Base-by-base conservation (phyloP, 108 stramenopile species). In the Craspedostauros australis region DNA sequence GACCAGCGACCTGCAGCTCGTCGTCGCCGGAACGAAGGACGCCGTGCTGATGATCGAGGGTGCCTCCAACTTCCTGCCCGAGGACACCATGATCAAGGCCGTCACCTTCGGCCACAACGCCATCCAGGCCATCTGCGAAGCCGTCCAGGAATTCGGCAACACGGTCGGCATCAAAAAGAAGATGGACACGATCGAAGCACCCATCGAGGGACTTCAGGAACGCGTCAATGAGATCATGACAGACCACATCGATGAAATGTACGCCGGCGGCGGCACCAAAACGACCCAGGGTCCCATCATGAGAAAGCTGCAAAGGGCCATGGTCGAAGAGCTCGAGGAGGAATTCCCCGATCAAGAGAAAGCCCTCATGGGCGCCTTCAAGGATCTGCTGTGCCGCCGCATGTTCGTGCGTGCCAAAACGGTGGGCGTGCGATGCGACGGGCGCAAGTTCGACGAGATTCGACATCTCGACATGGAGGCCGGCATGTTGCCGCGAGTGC, bases 41-140 rank as follows among this genome's bases (percentile, higher is more conserved):
- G 91, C 78, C 6, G 84, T 96, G 1, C 50, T 95, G 9, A 96
- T 95, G 95, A 94, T 96, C 69, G 95, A 95, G 54, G 95, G 95
- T 5, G 84, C 84, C 28, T 89, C 93, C 26, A 82, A 92, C 56
- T 95, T 95, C 57, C 61, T 96, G 45, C 68, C 84, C 4, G 95
- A 96, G 78, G 68, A 72, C 47, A 58, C 61, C 20, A 88, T 96
- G 87, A 59, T 94, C 16, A 63, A 79, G 39, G 93, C 92, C 2
- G 82, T 96, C 4, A 64, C 62, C 15, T 79, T 81, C 44, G 95
- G 86, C 15, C 91, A 93, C 48, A 69, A 76, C 11, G 90, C 89
- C 7, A 86, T 96, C 49, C 63, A 66, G 48, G 68, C 58, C 5
- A 82, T 93, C 18, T 90, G 89, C 51, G 75, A 60, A 5, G 95